Evolutionary conservation across 805 yeast species (phyloP).

Genomic region (Vanderwaltozyma verrucispora): DNA sequence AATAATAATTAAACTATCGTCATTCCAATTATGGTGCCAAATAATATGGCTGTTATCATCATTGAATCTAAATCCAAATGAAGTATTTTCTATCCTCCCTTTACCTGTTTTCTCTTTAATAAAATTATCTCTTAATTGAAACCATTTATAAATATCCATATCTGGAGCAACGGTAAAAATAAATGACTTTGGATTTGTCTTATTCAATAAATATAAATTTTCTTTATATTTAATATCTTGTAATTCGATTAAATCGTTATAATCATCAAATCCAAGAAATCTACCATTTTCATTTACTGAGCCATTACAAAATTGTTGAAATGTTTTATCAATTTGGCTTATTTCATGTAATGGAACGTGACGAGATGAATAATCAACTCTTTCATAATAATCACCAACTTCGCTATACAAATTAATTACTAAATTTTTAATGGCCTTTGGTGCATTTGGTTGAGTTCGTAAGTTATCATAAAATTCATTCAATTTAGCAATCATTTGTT

Average conservation of each 20-base stretch:
- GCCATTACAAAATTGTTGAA: slow-evolving; percentile 8
- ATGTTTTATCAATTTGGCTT: slow-evolving; percentile 15
- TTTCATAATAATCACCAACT: slow-evolving; percentile 54
- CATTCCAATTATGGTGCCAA: slow-evolving; percentile 39
- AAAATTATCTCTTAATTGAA: slow-evolving; percentile 30
- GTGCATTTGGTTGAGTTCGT: slow-evolving; percentile 10
- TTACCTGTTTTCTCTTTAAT: slow-evolving; percentile 19
- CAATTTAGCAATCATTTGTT: slow-evolving; percentile 33
- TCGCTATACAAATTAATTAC: slow-evolving; percentile 56
- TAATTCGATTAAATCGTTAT: slow-evolving; percentile 21
- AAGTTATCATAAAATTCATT: slow-evolving; percentile 27
- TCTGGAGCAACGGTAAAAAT: slow-evolving; percentile 31
- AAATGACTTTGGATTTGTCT: slow-evolving; percentile 14
- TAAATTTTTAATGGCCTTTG: slow-evolving; percentile 23
- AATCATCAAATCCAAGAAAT: slow-evolving; percentile 25
- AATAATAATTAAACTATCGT: slow-evolving; percentile 20
- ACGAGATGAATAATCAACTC: slow-evolving; percentile 46
- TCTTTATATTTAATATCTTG: slow-evolving; percentile 18
- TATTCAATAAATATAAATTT: slow-evolving; percentile 13
- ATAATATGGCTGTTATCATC: slow-evolving; percentile 29
- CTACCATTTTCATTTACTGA: slow-evolving; percentile 8
- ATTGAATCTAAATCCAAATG: slow-evolving; percentile 25
- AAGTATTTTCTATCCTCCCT: slow-evolving; percentile 5
- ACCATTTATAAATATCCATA: slow-evolving; percentile 34
- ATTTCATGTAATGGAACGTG: slow-evolving; percentile 32